Evolutionary conservation across 345 rosid species (phyloP).

Genomic region (Jatropha curcas): DNA sequence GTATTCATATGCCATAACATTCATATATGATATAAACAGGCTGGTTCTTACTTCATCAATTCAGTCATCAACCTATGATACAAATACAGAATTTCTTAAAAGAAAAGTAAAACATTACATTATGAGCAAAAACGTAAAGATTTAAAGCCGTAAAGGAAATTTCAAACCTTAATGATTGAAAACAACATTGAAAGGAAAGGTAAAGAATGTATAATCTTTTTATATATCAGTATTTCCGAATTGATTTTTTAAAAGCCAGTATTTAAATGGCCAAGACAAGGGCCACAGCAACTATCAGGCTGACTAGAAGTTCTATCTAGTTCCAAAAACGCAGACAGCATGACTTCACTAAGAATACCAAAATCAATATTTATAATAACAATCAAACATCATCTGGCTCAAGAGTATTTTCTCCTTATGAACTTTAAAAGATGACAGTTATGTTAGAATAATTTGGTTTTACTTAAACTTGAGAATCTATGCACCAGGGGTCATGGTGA

Average conservation of each 20-base stretch:
- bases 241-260: neutral
- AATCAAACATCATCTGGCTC: neutral
- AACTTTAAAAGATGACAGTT: neutral
- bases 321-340: neutral
- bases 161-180: too few species aligned
- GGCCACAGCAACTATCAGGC: neutral
- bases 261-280: neutral
- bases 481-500: neutral
- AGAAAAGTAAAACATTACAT: neutral
- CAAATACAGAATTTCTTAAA: neutral
- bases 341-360: neutral
- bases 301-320: neutral
- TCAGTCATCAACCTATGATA: neutral
- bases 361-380: neutral
- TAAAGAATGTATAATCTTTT: neutral
- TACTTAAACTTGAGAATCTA: neutral
- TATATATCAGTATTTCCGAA: too few species aligned
- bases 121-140: neutral
- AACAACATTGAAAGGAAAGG: neutral
- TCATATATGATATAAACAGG: neutral
- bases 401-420: neutral
- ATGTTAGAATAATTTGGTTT: neutral
- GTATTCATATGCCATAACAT: neutral
- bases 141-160: neutral
- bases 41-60: neutral